These are phyloP conservation scores for Leccinum griseonigrum DNA, from an alignment of 1,284 basidiomycete genomes.

Conservation along the genomic window DNA sequence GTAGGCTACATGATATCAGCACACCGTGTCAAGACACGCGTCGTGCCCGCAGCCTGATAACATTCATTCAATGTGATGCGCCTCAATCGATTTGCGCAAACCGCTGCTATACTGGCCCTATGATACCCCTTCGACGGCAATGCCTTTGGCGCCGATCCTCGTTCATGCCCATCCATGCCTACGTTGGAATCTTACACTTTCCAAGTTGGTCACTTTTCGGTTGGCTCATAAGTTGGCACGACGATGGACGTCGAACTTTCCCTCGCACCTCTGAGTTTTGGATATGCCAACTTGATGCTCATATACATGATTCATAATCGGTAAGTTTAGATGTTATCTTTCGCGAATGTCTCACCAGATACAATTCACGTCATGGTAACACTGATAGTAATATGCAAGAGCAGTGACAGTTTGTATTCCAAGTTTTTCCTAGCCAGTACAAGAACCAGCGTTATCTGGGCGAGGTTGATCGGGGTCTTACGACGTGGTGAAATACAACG, in stretches of 20 bases:
- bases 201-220: not conserved
- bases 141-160: not conserved
- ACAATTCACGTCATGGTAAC: not conserved
- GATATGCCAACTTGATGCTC: too few species aligned
- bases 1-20: not conserved
- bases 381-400: too few species aligned
- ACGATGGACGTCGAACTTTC: not conserved
- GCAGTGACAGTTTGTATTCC: not conserved
- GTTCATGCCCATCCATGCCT: not conserved
- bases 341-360: not conserved
- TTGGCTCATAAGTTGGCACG: not conserved
- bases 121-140: not conserved
- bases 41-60: not conserved
- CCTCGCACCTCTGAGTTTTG: not conserved
- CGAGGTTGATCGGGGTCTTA: not conserved
- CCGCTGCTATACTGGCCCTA: not conserved
- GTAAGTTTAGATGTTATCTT: not conserved
- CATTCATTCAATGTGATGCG: not conserved
- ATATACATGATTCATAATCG: too few species aligned
- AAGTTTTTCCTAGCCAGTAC: too few species aligned
- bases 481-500: not conserved
- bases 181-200: slow-evolving; percentile 3
- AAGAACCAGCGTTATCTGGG: too few species aligned
- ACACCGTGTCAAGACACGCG: not conserved
- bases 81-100: not conserved